Conservation (phyloP, 2,329 filamentous ascomycete genomes). For the Calonectria multiphialidica region DNA sequence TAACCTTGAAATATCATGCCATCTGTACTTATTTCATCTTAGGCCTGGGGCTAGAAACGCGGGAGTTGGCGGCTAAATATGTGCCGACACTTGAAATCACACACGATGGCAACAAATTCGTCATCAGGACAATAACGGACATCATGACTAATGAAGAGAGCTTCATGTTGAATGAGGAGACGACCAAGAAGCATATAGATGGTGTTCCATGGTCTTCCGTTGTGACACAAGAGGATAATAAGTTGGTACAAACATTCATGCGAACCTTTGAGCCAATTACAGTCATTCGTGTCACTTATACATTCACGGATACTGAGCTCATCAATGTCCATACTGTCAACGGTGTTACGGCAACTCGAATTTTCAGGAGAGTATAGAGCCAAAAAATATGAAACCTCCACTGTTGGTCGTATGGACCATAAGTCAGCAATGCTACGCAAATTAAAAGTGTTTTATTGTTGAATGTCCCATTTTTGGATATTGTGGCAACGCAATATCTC, state of each 20-base stretch:
- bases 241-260: neutral
- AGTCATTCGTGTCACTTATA: neutral
- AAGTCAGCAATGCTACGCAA: too few relatives aligned
- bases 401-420: too few relatives aligned
- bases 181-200: neutral
- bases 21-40: too few relatives aligned
- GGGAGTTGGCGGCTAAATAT: neutral
- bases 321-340: neutral
- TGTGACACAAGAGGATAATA: neutral
- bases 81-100: neutral
- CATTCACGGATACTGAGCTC: neutral
- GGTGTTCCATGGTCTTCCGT: neutral
- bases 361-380: neutral
- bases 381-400: too few relatives aligned
- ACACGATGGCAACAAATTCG: neutral
- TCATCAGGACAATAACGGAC: neutral
- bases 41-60: neutral
- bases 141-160: neutral
- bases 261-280: neutral
- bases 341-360: neutral
- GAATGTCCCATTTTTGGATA: too few relatives aligned
- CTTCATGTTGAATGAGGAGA: neutral
- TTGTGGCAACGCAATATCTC: too few relatives aligned
- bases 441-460: too few relatives aligned
- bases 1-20: too few relatives aligned